Conservation (phyloP, 768 basidiomycete genomes). For the Boletales sp. region DNA sequence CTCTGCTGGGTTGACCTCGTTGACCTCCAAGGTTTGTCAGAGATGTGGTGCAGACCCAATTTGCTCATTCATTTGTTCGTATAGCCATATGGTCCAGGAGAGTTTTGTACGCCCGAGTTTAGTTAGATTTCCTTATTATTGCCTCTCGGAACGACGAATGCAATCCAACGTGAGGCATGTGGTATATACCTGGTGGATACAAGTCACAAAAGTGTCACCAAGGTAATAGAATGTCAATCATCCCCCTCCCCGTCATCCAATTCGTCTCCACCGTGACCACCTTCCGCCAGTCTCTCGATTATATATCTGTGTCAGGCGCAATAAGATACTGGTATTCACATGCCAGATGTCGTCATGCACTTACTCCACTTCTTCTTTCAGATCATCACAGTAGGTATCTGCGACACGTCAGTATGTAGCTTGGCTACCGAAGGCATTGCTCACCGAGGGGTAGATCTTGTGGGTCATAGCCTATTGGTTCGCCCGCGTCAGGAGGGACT, state of each 20-base stretch:
- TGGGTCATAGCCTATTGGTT: constrained; percentile 49
- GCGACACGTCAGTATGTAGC: not conserved
- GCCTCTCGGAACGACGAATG: not conserved
- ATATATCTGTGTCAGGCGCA: constrained; percentile 48
- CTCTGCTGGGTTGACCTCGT: constrained; percentile 82
- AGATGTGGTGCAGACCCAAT: not conserved
- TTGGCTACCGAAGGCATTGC: constrained; percentile 10
- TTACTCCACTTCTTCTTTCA: constrained; percentile 82
- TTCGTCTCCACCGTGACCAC: constrained; percentile 67
- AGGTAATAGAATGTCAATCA: constrained; percentile 44
- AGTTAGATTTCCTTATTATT: constrained; percentile 40
- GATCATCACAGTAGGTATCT: constrained; percentile 84
- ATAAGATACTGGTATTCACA: constrained; percentile 3
- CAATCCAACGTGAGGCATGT: not conserved
- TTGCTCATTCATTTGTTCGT: constrained; percentile 6
- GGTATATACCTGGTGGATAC: not conserved
- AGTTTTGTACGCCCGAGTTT: constrained; percentile 85
- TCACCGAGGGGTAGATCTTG: constrained; percentile 74
- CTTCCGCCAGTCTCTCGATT: constrained; percentile 66
- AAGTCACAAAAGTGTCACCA: not conserved
- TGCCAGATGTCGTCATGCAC: constrained; percentile 24
- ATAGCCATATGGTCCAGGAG: constrained; percentile 92
- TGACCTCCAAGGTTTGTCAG: constrained; percentile 62
- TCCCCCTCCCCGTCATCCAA: constrained; percentile 82
- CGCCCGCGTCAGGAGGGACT: not conserved